These are phyloP conservation scores for Citrus mangshanensis DNA, from an alignment of 345 rosid species.

Conservation along the genomic window DNA sequence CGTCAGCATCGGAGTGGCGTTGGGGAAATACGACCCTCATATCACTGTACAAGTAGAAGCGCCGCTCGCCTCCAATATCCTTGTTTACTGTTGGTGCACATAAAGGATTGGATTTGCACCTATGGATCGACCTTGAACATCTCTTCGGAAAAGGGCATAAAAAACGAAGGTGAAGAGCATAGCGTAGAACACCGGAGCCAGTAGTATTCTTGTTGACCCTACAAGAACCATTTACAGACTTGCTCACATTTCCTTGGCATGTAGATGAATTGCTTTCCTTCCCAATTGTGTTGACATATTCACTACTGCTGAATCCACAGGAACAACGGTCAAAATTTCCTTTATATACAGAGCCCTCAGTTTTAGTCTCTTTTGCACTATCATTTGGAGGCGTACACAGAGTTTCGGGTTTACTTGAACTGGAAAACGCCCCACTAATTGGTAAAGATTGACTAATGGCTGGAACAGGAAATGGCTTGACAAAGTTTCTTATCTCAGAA, in stretches of 20 bases:
- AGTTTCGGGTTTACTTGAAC: neutral
- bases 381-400: neutral
- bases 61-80: constrained; percentile 27
- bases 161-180: constrained; percentile 58
- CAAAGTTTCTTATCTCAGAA: constrained; percentile 19
- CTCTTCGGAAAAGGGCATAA: constrained; percentile 40
- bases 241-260: constrained; percentile 17
- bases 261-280: constrained; percentile 15
- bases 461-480: constrained; percentile 13
- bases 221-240: constrained; percentile 26
- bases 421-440: neutral
- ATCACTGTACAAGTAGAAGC: constrained; percentile 51
- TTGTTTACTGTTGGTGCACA: constrained; percentile 13
- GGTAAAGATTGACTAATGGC: constrained; percentile 15
- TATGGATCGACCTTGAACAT: constrained; percentile 29
- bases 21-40: constrained; percentile 59
- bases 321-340: neutral
- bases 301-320: constrained; percentile 1
- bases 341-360: constrained; percentile 12
- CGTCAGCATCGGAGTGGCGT: constrained; percentile 58
- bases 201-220: constrained; percentile 34
- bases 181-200: constrained; percentile 44
- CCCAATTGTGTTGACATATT: neutral
- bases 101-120: constrained; percentile 32
- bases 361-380: constrained; percentile 20